phyloP scores from a whole-genome alignment of 2,329 filamentous ascomycete genomes.

The Teratosphaeria destructans region DNA sequence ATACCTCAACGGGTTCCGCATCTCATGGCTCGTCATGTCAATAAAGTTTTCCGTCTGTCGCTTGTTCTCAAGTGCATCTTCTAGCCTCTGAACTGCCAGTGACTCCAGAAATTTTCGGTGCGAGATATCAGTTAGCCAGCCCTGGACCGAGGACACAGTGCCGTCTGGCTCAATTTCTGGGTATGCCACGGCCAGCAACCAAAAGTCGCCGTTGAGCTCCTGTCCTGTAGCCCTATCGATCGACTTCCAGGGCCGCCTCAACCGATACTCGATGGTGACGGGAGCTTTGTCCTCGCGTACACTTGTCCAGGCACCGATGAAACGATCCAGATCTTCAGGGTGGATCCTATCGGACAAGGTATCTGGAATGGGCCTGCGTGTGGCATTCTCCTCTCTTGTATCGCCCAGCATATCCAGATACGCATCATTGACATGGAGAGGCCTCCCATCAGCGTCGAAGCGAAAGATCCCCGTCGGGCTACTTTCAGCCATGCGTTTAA shows the following conservation, averaged over 20 bases:
- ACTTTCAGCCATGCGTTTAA: conserved; percentile 30
- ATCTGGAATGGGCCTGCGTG: neutral
- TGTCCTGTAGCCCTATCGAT: conserved; percentile 18
- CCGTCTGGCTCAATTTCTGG: conserved; percentile 23
- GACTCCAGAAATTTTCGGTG: conserved; percentile 24
- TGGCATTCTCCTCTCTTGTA: conserved; percentile 10
- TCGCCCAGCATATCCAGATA: conserved; percentile 28
- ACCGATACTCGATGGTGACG: conserved; percentile 28
- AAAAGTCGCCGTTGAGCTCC: conserved; percentile 19
- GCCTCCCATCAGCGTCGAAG: conserved; percentile 24
- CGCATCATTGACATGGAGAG: conserved; percentile 31
- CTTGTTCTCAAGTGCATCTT: conserved; percentile 29
- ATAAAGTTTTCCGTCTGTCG: conserved; percentile 29
- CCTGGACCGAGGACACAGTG: conserved; percentile 19
- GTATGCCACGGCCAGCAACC: conserved; percentile 24
- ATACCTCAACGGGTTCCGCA: conserved; percentile 30
- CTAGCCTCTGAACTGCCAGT: conserved; percentile 19
- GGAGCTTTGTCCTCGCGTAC: conserved; percentile 24
- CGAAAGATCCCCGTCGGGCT: conserved; percentile 31
- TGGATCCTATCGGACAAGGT: conserved; percentile 15
- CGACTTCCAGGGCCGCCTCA: conserved; percentile 26
- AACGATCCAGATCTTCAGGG: conserved; percentile 26
- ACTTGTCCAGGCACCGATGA: conserved; percentile 22
- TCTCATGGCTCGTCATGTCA: conserved; percentile 27
- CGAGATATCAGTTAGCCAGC: conserved; percentile 26